Evolutionary conservation across 805 yeast genomes (phyloP), one percentile per base, ranked within the genome.

Genomic region (Schwanniomyces occidentalis): DNA sequence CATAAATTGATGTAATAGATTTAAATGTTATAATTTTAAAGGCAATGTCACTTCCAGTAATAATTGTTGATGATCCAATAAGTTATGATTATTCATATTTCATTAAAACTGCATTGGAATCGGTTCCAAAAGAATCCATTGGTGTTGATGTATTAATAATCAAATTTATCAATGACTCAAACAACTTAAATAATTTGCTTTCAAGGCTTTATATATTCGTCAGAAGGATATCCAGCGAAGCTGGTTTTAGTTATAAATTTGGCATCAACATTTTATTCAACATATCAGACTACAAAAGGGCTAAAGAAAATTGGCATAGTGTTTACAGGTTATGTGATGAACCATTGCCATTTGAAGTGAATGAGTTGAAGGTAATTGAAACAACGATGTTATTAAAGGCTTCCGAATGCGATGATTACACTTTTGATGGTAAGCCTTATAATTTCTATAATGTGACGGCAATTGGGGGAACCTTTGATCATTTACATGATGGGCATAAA

Each of bases 401-500:
- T n/a, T n/a, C n/a, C n/a, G n/a, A n/a, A n/a, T n/a, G n/a, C n/a
- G n/a, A n/a, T n/a, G n/a, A n/a, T n/a, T n/a, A n/a, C n/a, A n/a
- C n/a, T n/a, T n/a, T n/a, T n/a, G n/a, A n/a, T n/a, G n/a, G n/a
- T n/a, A n/a, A n/a, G n/a, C n/a, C n/a, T n/a, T n/a, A n/a, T n/a
- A n/a, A n/a, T n/a, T n/a, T n/a, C n/a, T n/a, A n/a, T n/a, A 38
- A 44, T 12, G 68, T 70, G 5, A 53, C 48, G 6, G 91, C 96
- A 0, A 80, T 91, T 2, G 99, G 99, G 0, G 99, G 99, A 0
- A 93, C 99, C 0, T 93, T 93, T 63, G 99, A 93, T 54, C 98
- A 93, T 61, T 54, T 93, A 23, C 99, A 93, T 49, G 95, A 85
- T 52, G 99, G 98, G 0, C 99, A 93, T 61, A 87, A 85, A 56